Conservation (phyloP, 768 basidiomycete genomes). For the Leccinum broughii region DNA sequence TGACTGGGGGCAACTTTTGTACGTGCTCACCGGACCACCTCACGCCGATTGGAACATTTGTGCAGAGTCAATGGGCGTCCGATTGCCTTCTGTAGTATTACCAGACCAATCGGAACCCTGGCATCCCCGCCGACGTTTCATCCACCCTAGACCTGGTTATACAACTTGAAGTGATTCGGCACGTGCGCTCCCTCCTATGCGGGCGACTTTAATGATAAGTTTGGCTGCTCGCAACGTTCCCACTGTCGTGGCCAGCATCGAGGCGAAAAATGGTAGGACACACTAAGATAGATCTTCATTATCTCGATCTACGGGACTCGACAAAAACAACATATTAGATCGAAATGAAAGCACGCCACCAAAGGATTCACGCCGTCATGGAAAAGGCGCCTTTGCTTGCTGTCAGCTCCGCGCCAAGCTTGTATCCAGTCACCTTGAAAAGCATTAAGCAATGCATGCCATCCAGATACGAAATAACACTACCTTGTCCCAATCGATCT, state of each 20-base stretch:
- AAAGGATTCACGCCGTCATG: conserved; percentile 22
- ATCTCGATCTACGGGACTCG: neutral
- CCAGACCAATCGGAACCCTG: no score
- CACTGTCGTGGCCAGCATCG: neutral
- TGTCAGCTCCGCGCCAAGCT: conserved; percentile 73
- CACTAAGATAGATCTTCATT: conserved; percentile 10
- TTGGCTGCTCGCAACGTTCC: neutral
- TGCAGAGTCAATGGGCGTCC: no score
- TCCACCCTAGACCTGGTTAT: no score
- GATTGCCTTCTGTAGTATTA: no score
- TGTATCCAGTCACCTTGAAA: conserved; percentile 52
- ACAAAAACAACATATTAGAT: neutral
- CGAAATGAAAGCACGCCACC: neutral
- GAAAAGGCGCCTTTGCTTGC: conserved; percentile 61
- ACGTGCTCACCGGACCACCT: no score
- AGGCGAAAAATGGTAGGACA: neutral
- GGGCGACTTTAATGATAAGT: neutral
- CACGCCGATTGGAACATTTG: no score
- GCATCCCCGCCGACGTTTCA: no score
- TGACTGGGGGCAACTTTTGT: no score
- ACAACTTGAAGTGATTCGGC: no score
- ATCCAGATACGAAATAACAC: conserved; percentile 8
- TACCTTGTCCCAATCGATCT: conserved; percentile 96
- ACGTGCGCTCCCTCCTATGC: neutral
- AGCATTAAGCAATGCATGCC: neutral